Evolutionary conservation across 1,284 basidiomycete genomes (phyloP), one percentile per base, ranked within the genome.

Genomic region (Irpex sp.): DNA sequence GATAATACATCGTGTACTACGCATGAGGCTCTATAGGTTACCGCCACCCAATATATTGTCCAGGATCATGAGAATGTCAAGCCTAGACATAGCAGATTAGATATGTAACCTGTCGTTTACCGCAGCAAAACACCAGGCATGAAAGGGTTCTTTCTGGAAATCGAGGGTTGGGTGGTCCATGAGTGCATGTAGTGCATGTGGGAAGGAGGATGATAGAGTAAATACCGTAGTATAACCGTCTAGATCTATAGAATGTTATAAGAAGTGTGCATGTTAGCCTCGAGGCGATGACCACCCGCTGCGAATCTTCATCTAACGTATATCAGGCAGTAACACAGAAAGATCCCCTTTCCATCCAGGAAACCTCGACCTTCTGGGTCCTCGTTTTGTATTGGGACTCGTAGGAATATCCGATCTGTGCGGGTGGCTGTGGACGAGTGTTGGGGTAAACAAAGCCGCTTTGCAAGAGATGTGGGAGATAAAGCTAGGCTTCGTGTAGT

Each of bases 381-480:
- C n/a, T 17, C 53, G 21, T 21, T 31, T 21, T 54, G 8, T 26
- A 26, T 26, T 26, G 21, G 21, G 21, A 26, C 21, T 26, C 21
- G 21, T 9, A 54, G 13, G 53, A 15, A 50, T 26, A 8, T 54
- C 53, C 53, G 53, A 54, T 54, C 53, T 54, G 6, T 54, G 53
- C 53, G 53, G 53, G 53, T 54, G 53, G 53, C 53, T 54, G 53
- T 54, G 53, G 53, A 54, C 53, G 53, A 31, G 53, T 54, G 53
- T 54, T 54, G 53, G 21, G 21, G 21, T 26, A 26, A 26, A 26
- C 21, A 26, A 26, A 54, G 13, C 11, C n/a, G 53, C 33, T 54
- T 11, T 21, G 9, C 19, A 7, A 21, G 26, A 39, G 15, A 15
- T 9, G 26, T n/a, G 53, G 26, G 17, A 54, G 17, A 26, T 33